These are phyloP conservation scores for Pseudogymnoascus sp. DNA, from an alignment of 2,329 filamentous ascomycete species.

Conservation along the genomic window DNA sequence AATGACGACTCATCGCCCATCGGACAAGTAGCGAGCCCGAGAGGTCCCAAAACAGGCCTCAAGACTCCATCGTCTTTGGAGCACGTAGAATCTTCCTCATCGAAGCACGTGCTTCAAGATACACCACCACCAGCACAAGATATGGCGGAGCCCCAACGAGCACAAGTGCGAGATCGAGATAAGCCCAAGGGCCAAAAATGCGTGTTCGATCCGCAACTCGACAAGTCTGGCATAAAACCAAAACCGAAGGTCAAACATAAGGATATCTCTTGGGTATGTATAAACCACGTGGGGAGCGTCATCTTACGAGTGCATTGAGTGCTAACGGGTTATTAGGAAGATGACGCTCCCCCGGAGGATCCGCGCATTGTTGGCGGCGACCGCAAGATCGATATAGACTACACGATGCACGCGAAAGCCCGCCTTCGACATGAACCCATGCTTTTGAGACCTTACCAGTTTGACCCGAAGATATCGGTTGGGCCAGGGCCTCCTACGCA, in stretches of 20 bases:
- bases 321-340: slow-evolving; percentile 63
- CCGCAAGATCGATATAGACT: slow-evolving; percentile 62
- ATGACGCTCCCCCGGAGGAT: slow-evolving; percentile 72
- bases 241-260: slow-evolving; percentile 53
- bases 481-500: slow-evolving; percentile 85
- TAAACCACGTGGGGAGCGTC: slow-evolving; percentile 46
- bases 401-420: slow-evolving; percentile 54
- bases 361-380: slow-evolving; percentile 69
- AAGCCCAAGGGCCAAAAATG: slow-evolving; percentile 50
- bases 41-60: slow-evolving; percentile 27
- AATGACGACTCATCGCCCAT: slow-evolving; percentile 58
- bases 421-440: slow-evolving; percentile 68
- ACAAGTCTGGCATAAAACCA: slow-evolving; percentile 42
- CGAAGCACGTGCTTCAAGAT: slow-evolving; percentile 6
- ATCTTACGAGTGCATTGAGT: slow-evolving; percentile 40
- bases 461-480: slow-evolving; percentile 75
- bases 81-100: slow-evolving; percentile 11
- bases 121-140: slow-evolving; percentile 3
- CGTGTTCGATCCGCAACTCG: slow-evolving; percentile 48
- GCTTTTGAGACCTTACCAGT: slow-evolving; percentile 71
- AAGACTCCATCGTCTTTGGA: slow-evolving; percentile 32
- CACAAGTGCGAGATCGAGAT: slow-evolving; percentile 50
- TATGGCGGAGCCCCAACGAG: slow-evolving; percentile 15
- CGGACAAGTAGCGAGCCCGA: slow-evolving; percentile 48
- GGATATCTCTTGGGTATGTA: slow-evolving; percentile 62